phyloP scores from a whole-genome alignment of 306 rosid genomes.

The Vigna hirtella region DNA sequence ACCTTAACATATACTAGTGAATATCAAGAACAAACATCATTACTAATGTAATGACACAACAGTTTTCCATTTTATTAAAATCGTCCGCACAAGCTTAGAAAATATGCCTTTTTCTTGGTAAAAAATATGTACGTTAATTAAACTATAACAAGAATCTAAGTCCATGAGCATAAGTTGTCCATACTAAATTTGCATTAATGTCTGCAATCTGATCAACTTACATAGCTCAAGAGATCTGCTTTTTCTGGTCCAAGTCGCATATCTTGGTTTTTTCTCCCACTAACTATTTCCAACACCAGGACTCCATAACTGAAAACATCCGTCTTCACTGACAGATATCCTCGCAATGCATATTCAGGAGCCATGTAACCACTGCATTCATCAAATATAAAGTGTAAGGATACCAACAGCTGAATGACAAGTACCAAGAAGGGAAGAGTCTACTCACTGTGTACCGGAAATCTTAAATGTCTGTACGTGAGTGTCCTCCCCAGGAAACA shows the following conservation, averaged over 20 bases:
- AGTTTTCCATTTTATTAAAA: slow-evolving; percentile 18
- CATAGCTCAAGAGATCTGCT: slow-evolving; percentile 79
- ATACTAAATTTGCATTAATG: slow-evolving; percentile 10
- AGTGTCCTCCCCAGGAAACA: slow-evolving; percentile 94
- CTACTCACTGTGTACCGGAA: slow-evolving; percentile 92
- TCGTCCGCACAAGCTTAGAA: slow-evolving; percentile 7
- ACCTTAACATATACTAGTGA: not conserved
- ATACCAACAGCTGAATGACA: slow-evolving; percentile 33
- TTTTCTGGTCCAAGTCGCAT: slow-evolving; percentile 57
- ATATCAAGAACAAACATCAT: slow-evolving; percentile 21
- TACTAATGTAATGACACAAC: not conserved
- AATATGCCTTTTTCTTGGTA: not conserved
- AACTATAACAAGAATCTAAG: not conserved
- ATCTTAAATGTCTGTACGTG: slow-evolving; percentile 82
- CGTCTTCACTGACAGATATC: slow-evolving; percentile 83
- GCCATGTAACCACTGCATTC: slow-evolving; percentile 88
- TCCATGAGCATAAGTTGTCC: not conserved
- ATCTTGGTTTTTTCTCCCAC: slow-evolving; percentile 82
- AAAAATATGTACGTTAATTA: not conserved
- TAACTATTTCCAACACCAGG: slow-evolving; percentile 78
- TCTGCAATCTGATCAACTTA: slow-evolving; percentile 49
- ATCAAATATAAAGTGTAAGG: slow-evolving; percentile 35
- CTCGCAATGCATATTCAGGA: slow-evolving; percentile 89
- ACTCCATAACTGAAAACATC: slow-evolving; percentile 92
- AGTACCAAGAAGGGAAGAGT: slow-evolving; percentile 33